A percentile compares a stretch with the other conserved stretches of the same genome.
Evolutionary conservation across 805 yeast species (phyloP).

Genomic region (Candida coquimbonensis): DNA sequence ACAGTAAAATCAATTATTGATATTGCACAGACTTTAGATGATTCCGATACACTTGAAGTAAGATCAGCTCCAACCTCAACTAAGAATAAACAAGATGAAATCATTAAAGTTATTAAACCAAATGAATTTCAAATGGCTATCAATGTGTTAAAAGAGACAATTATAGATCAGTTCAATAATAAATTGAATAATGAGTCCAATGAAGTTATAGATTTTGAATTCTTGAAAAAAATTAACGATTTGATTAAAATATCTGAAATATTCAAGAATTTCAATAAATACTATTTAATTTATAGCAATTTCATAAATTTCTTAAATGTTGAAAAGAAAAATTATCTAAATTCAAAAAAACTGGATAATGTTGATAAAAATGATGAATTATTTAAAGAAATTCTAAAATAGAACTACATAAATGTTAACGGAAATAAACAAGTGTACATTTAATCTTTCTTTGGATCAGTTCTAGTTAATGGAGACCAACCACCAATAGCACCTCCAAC

Average conservation of each 20-base stretch:
- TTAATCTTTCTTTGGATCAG: not conserved
- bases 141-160: conserved; percentile 36
- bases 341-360: conserved; percentile 14
- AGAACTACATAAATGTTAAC: not conserved
- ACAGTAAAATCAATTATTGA: conserved; percentile 33
- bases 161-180: conserved; percentile 34
- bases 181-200: conserved; percentile 20
- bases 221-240: conserved; percentile 38
- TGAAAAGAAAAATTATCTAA: conserved; percentile 29
- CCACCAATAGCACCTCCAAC: conserved; percentile 57
- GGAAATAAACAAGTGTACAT: not conserved
- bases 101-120: conserved; percentile 24
- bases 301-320: conserved; percentile 38
- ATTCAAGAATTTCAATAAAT: conserved; percentile 45
- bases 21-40: conserved; percentile 19
- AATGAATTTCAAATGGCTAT: conserved; percentile 32
- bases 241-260: conserved; percentile 44
- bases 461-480: conserved; percentile 27
- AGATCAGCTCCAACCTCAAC: conserved; percentile 19
- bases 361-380: conserved; percentile 17
- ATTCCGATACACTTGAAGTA: conserved; percentile 2
- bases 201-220: conserved; percentile 26
- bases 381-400: conserved; percentile 10
- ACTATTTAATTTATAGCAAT: conserved; percentile 41
- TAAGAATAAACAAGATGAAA: conserved; percentile 1